These are phyloP conservation scores for Tricholoma hemisulphureum DNA, from an alignment of 768 basidiomycete species.

Conservation along the genomic window DNA sequence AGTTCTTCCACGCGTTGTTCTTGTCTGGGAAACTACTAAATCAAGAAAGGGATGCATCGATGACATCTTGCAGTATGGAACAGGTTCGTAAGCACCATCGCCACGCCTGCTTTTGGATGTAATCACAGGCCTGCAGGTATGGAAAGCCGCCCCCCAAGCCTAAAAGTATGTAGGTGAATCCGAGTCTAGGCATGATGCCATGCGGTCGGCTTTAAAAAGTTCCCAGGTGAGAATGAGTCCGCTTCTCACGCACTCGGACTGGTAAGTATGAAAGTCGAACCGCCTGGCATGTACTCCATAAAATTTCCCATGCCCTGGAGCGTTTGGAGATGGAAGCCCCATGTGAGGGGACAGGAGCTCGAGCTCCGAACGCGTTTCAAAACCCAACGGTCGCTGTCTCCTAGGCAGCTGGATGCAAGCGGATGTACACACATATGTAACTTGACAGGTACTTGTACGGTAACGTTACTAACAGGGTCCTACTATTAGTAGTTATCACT, in stretches of 20 bases:
- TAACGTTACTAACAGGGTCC: no score
- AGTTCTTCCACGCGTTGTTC: slow-evolving; percentile 8
- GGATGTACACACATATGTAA: no score
- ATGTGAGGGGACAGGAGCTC: not conserved
- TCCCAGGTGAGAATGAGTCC: not conserved
- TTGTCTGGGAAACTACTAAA: slow-evolving; percentile 9
- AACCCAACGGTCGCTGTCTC: not conserved
- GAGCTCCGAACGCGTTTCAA: not conserved
- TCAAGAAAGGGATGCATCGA: not conserved
- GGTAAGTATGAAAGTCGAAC: not conserved
- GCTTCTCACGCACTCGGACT: slow-evolving; percentile 3
- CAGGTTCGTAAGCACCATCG: slow-evolving; percentile 15
- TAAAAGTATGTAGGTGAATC: slow-evolving; percentile 8
- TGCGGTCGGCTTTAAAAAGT: not conserved
- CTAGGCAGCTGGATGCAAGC: not conserved
- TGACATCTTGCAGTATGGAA: slow-evolving; percentile 9
- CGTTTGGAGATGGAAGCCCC: no score
- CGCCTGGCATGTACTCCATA: not conserved
- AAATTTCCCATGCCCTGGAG: not conserved
- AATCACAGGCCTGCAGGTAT: not conserved
- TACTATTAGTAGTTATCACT: no score
- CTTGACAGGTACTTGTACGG: not conserved
- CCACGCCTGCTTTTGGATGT: slow-evolving; percentile 7
- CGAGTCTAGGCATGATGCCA: not conserved
- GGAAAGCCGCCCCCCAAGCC: slow-evolving; percentile 6